Conservation (phyloP, 1,284 basidiomycete genomes). For the Testicularia cyperi region DNA sequence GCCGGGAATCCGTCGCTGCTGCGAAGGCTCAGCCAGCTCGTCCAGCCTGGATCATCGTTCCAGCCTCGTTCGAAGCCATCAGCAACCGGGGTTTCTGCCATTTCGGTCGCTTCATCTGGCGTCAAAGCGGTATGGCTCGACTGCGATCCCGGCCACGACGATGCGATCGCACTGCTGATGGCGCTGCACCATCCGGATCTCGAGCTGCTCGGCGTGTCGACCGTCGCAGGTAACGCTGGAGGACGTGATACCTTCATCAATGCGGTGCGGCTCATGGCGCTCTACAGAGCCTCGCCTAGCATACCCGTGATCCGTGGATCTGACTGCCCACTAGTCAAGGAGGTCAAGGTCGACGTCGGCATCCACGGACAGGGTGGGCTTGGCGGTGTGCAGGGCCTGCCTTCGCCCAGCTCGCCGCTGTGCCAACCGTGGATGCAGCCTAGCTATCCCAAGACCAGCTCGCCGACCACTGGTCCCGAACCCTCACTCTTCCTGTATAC, state of each 20-base stretch:
- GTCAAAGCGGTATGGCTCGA: conserved; percentile 49
- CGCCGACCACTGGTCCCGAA: conserved; percentile 22
- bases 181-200: conserved; percentile 41
- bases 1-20: conserved; percentile 21
- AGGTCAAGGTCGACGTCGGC: conserved; percentile 31
- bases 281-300: conserved; percentile 26
- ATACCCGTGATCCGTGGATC: conserved; percentile 47
- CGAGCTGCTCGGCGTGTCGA: conserved; percentile 46
- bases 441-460: conserved; percentile 19
- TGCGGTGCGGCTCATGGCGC: conserved; percentile 39
- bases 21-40: conserved; percentile 30
- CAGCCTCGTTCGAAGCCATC: conserved; percentile 8
- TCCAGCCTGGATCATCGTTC: conserved; percentile 19
- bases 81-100: neutral
- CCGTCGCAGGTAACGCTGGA: conserved; percentile 47
- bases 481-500: conserved; percentile 39
- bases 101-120: conserved; percentile 1
- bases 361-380: conserved; percentile 53
- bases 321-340: conserved; percentile 44
- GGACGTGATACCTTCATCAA: conserved; percentile 45
- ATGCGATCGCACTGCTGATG: conserved; percentile 48
- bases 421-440: conserved; percentile 31
- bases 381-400: conserved; percentile 47
- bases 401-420: conserved; percentile 16
- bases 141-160: conserved; percentile 53